Evolutionary conservation across 192 early-diverging fungal genomes (phyloP), one percentile per base, ranked within the genome.

Genomic region (Pilaira anomala): DNA sequence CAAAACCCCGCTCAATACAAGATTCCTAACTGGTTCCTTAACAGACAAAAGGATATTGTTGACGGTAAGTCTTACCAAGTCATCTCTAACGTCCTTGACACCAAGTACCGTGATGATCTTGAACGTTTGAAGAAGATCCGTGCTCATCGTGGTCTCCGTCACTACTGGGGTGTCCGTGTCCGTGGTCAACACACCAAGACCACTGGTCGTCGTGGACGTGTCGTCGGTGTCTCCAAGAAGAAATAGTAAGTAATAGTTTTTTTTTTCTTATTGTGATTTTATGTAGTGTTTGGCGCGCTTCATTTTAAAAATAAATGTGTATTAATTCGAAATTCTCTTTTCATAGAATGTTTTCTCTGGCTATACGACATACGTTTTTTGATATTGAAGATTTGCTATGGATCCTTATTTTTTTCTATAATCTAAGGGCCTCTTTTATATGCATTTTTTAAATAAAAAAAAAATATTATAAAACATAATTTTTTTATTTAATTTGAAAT

Each of bases 151-250:
- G 96, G 96, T 93, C 84, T 98, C 76, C 94, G 96, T 87, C 95
- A 98, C 89, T 89, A 85, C 81, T 94, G 91, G 89, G 94, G 94
- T 81, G 79, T 98, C 79, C 92, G 93, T 86, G 96, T 98, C 72
- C 91, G 96, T 85, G 96, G 96, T 85, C 96, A 98, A 82, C 96
- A 98, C 88, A 97, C 96, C 83, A 98, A 98, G 86, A 98, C 95
- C 80, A 98, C 95, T 56, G 95, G 96, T 79, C 91, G 96, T 72
- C 87, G 91, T 65, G 96, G 96, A 75, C 84, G 92, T 76, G 91
- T 89, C 68, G 93, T 98, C 77, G 95, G 93, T 94, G 92, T 94
- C 73, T 86, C 92, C 85, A 98, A 97, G 91, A 98, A 97, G 94
- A 96, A 97, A 79, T 83, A 84, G 48, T 58, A 42, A 58, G 56